Evolutionary conservation across 2,329 filamentous ascomycete species (phyloP).

Genomic region (Phialophora chinensis): DNA sequence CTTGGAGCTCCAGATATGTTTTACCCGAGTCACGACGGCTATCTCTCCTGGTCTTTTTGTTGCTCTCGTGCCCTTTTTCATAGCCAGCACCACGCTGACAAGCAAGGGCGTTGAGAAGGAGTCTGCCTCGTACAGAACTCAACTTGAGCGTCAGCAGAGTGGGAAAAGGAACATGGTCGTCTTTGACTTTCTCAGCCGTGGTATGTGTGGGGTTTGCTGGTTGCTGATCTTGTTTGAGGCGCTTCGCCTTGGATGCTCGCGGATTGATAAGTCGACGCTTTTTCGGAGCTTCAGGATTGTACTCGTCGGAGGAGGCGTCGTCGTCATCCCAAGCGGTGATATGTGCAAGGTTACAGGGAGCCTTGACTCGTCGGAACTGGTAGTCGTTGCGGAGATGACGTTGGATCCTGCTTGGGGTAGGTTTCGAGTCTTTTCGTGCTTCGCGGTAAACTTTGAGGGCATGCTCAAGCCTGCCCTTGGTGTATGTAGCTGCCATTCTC

Average conservation of each 20-base stretch:
- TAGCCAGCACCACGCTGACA: constrained; percentile 9
- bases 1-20: constrained; percentile 17
- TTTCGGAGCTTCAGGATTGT: constrained; percentile 12
- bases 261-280: constrained; percentile 9
- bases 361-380: constrained; percentile 16
- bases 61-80: not conserved
- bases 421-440: constrained; percentile 11
- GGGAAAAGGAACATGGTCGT: not conserved
- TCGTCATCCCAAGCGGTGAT: constrained; percentile 22
- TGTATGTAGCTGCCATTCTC: constrained; percentile 29
- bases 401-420: not conserved
- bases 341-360: constrained; percentile 3
- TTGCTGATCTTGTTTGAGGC: constrained; percentile 5
- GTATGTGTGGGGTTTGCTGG: constrained; percentile 3
- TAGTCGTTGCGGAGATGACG: constrained; percentile 30
- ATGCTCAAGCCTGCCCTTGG: constrained; percentile 26
- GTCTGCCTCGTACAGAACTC: constrained; percentile 4
- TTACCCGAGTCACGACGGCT: not conserved
- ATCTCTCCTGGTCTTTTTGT: not conserved
- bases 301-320: constrained; percentile 24
- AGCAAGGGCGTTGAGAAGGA: constrained; percentile 5
- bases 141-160: constrained; percentile 21
- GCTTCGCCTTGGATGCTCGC: constrained; percentile 5
- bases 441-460: constrained; percentile 29
- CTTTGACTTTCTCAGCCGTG: not conserved